A percentile compares a stretch with the other conserved stretches of the same genome.
These are phyloP conservation scores for Boletus eberwhitei DNA, from an alignment of 768 basidiomycete species.

Conservation along the genomic window DNA sequence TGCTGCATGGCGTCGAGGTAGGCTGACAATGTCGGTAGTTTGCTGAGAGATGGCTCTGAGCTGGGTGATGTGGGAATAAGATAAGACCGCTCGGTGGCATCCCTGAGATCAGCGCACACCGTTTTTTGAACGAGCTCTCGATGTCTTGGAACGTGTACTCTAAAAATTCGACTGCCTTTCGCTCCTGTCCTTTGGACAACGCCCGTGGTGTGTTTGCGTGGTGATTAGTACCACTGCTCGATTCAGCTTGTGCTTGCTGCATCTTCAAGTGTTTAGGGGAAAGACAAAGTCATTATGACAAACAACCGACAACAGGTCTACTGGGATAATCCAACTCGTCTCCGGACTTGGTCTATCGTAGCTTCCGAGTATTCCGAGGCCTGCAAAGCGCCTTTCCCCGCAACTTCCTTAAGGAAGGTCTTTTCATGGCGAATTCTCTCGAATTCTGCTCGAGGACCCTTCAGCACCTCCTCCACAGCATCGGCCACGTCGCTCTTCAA, in stretches of 20 bases:
- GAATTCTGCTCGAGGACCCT: conserved; percentile 66
- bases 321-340: conserved; percentile 54
- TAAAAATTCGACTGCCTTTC: conserved; percentile 58
- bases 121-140: conserved; percentile 70
- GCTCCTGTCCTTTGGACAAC: conserved; percentile 56
- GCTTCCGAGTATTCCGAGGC: conserved; percentile 58
- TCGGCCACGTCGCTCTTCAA: conserved; percentile 77
- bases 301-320: conserved; percentile 22
- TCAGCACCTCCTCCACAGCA: conserved; percentile 66
- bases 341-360: conserved; percentile 69
- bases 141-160: conserved; percentile 64
- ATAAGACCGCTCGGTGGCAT: not conserved
- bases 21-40: conserved; percentile 51
- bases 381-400: conserved; percentile 56
- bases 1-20: conserved; percentile 59
- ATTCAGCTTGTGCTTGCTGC: not conserved
- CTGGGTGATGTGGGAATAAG: conserved; percentile 9
- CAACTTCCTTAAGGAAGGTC: conserved; percentile 59
- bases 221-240: not conserved
- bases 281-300: not conserved
- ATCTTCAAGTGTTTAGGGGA: not conserved
- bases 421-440: conserved; percentile 57
- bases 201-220: conserved; percentile 19
- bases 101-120: conserved; percentile 51
- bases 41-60: conserved; percentile 39